These are phyloP conservation scores for Paragyromitra xinjiangensis DNA, from an alignment of 495 filamentous ascomycete genomes.

Conservation along the genomic window DNA sequence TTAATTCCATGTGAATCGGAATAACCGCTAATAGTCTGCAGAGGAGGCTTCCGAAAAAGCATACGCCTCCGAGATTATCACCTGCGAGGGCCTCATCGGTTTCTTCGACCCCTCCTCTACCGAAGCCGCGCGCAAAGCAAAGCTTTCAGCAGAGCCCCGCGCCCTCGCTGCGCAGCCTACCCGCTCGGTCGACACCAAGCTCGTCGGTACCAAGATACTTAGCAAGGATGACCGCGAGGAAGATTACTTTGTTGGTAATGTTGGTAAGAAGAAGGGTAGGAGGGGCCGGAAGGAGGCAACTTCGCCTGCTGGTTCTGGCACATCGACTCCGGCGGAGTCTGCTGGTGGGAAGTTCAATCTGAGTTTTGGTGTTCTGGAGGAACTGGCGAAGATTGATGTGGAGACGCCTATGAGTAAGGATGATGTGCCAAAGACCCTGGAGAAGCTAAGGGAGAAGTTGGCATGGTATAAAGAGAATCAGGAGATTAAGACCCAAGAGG, in stretches of 20 bases:
- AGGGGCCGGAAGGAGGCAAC: slow-evolving; percentile 73
- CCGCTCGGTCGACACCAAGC: slow-evolving; percentile 79
- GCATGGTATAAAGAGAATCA: slow-evolving; percentile 94
- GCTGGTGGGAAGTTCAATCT: slow-evolving; percentile 78
- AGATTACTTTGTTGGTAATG: slow-evolving; percentile 80
- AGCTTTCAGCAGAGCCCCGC: slow-evolving; percentile 68
- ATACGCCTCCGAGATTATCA: slow-evolving; percentile 88
- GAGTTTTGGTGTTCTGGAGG: slow-evolving; percentile 87
- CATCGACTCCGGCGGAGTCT: slow-evolving; percentile 61
- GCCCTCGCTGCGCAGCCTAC: slow-evolving; percentile 78
- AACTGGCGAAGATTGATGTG: slow-evolving; percentile 81
- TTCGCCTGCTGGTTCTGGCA: slow-evolving; percentile 58
- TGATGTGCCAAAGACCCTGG: slow-evolving; percentile 77
- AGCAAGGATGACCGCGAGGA: slow-evolving; percentile 88
- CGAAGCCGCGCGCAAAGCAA: slow-evolving; percentile 71
- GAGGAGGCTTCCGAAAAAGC: slow-evolving; percentile 90
- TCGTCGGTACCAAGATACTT: slow-evolving; percentile 79
- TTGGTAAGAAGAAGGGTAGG: slow-evolving; percentile 92
- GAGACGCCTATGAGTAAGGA: slow-evolving; percentile 84
- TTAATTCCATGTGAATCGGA: background rate
- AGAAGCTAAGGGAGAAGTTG: slow-evolving; percentile 91
- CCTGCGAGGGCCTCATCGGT: slow-evolving; percentile 81
- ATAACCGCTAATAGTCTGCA: slow-evolving; percentile 11
- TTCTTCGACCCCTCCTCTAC: slow-evolving; percentile 86
- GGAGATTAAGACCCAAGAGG: slow-evolving; percentile 87